Conservation (phyloP, 2,329 filamentous ascomycete genomes). For the Intubia oerlemansii region DNA sequence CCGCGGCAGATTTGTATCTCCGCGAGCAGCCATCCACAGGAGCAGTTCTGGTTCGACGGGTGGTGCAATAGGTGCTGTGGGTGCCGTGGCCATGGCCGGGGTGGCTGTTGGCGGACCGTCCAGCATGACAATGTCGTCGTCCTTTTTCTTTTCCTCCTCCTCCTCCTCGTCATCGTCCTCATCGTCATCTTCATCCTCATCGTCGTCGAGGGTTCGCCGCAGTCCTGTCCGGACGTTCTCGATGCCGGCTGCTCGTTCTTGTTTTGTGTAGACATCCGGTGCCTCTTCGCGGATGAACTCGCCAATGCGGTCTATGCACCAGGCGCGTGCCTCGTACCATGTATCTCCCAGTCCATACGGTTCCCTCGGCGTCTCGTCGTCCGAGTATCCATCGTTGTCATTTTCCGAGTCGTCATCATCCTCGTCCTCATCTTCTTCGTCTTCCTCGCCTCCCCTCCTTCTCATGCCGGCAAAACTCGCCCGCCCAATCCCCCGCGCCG, state of each 20-base stretch:
- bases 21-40: conserved; percentile 23
- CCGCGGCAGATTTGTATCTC: conserved; percentile 21
- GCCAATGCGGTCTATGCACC: conserved; percentile 13
- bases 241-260: conserved; percentile 43
- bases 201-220: conserved; percentile 28
- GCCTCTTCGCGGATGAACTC: conserved; percentile 23
- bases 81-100: conserved; percentile 11
- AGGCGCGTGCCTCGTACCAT: conserved; percentile 16
- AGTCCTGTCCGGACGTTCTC: conserved; percentile 55
- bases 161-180: conserved; percentile 27
- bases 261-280: conserved; percentile 47
- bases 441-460: conserved; percentile 16
- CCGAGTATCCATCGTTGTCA: conserved; percentile 16
- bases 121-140: conserved; percentile 3
- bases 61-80: conserved; percentile 8
- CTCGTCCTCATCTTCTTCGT: conserved; percentile 8
- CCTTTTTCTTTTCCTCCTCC: conserved; percentile 13
- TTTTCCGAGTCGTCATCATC: conserved; percentile 11
- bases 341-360: conserved; percentile 15
- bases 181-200: conserved; percentile 33
- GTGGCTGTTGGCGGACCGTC: conserved; percentile 1
- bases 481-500: conserved; percentile 12
- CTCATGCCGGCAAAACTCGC: conserved; percentile 10
- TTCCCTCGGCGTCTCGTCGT: conserved; percentile 17
- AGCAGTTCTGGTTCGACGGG: conserved; percentile 23